Conservation (phyloP, 225 moss, liverwort and hornwort genomes). For the Sphagnum contortum region DNA sequence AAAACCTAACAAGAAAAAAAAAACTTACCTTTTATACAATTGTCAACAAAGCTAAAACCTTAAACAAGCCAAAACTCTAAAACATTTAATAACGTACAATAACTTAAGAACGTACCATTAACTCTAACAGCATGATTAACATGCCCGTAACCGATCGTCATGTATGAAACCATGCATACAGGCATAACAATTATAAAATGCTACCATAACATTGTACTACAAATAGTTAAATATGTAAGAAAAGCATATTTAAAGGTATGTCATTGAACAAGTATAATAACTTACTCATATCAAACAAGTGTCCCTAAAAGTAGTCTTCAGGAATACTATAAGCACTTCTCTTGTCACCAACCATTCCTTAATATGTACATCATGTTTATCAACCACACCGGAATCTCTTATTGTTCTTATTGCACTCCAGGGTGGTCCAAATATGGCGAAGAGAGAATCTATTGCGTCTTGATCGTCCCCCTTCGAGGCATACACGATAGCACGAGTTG, state of each 20-base stretch:
- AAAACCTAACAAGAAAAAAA: too few relatives aligned
- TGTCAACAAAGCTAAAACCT: too few relatives aligned
- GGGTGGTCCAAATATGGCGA: background rate
- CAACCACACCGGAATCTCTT: background rate
- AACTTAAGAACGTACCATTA: too few relatives aligned
- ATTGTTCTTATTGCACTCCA: background rate
- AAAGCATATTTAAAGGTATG: background rate
- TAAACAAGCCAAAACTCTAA: too few relatives aligned
- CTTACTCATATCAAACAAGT: background rate
- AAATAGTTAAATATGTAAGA: too few relatives aligned
- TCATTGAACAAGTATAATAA: background rate
- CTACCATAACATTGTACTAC: too few relatives aligned
- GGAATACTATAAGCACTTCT: background rate
- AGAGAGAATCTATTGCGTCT: background rate
- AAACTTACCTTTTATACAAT: too few relatives aligned
- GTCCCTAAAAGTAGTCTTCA: background rate
- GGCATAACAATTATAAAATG: too few relatives aligned
- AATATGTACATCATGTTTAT: background rate
- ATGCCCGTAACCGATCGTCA: too few relatives aligned
- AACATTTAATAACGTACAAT: too few relatives aligned
- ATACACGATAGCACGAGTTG: background rate
- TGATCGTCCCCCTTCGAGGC: background rate
- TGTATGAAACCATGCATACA: too few relatives aligned
- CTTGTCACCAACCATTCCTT: background rate
- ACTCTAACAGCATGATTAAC: too few relatives aligned